phyloP scores from a whole-genome alignment of 345 rosid genomes.

The Kandelia obovata region DNA sequence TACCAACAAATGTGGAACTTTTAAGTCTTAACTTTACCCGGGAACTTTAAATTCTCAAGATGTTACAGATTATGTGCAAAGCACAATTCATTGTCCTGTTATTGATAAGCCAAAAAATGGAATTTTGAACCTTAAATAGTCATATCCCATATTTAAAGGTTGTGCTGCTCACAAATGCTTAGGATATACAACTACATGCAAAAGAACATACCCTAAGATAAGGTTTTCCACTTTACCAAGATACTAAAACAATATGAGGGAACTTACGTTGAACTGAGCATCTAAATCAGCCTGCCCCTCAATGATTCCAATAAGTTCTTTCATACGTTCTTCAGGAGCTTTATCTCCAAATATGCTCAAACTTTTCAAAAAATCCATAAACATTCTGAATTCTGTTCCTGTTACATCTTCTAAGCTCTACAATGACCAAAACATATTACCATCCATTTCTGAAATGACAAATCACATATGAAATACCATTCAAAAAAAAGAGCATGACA shows the following conservation, averaged over 20 bases:
- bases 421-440: conserved; percentile 18
- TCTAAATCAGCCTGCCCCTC: conserved; percentile 98
- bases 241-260: not conserved
- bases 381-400: conserved; percentile 96
- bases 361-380: conserved; percentile 89
- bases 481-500: not conserved
- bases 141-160: too few species aligned
- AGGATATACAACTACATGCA: not conserved
- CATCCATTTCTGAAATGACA: not conserved
- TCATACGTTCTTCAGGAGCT: conserved; percentile 92
- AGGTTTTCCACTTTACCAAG: not conserved
- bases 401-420: conserved; percentile 97
- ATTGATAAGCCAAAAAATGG: too few species aligned
- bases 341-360: conserved; percentile 90
- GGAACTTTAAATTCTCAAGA: too few species aligned
- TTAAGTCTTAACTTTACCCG: too few species aligned
- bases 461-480: not conserved
- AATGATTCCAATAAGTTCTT: conserved; percentile 77
- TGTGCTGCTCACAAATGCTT: too few species aligned
- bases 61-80: too few species aligned
- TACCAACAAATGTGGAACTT: too few species aligned
- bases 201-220: not conserved
- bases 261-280: conserved; percentile 76
- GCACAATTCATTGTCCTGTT: too few species aligned
- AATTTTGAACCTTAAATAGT: too few species aligned